These are phyloP conservation scores for Zygosaccharomyces bisporus DNA, from an alignment of 805 yeast genomes.

Conservation along the genomic window DNA sequence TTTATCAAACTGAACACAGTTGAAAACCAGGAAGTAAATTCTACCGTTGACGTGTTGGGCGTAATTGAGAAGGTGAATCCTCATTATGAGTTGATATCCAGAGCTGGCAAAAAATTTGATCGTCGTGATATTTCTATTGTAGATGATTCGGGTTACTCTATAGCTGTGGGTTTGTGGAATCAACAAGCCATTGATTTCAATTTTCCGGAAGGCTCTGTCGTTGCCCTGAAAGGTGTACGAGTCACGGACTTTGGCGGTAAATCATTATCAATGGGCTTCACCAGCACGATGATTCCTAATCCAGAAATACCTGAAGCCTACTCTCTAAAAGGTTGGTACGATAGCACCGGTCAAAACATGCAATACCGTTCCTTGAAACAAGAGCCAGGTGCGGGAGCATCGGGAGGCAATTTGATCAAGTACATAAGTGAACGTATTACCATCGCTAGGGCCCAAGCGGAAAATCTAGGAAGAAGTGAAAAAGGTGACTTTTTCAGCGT, in stretches of 20 bases:
- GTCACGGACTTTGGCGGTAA: slow-evolving; percentile 88
- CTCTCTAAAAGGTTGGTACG: slow-evolving; percentile 92
- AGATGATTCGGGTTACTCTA: slow-evolving; percentile 74
- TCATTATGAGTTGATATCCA: slow-evolving; percentile 73
- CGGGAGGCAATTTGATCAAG: slow-evolving; percentile 38
- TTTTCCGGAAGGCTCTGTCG: slow-evolving; percentile 71
- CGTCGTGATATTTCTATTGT: slow-evolving; percentile 86
- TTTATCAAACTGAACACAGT: slow-evolving; percentile 68
- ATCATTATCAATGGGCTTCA: slow-evolving; percentile 71
- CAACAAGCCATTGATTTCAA: slow-evolving; percentile 75
- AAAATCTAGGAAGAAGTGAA: slow-evolving; percentile 68
- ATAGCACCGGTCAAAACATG: slow-evolving; percentile 64
- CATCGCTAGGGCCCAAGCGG: slow-evolving; percentile 60
- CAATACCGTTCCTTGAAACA: slow-evolving; percentile 58
- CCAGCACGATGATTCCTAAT: slow-evolving; percentile 69
- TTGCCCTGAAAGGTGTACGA: slow-evolving; percentile 88
- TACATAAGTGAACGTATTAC: slow-evolving; percentile 57
- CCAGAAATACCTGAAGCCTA: slow-evolving; percentile 91
- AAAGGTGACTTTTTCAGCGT: slow-evolving; percentile 73
- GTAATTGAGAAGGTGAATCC: slow-evolving; percentile 75
- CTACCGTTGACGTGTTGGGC: slow-evolving; percentile 83
- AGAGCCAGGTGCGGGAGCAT: slow-evolving; percentile 42
- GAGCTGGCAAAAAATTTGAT: slow-evolving; percentile 87
- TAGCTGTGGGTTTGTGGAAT: slow-evolving; percentile 87
- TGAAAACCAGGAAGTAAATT: slow-evolving; percentile 62